Conservation (phyloP, 495 filamentous ascomycete species). For the Parmelia sp. region DNA sequence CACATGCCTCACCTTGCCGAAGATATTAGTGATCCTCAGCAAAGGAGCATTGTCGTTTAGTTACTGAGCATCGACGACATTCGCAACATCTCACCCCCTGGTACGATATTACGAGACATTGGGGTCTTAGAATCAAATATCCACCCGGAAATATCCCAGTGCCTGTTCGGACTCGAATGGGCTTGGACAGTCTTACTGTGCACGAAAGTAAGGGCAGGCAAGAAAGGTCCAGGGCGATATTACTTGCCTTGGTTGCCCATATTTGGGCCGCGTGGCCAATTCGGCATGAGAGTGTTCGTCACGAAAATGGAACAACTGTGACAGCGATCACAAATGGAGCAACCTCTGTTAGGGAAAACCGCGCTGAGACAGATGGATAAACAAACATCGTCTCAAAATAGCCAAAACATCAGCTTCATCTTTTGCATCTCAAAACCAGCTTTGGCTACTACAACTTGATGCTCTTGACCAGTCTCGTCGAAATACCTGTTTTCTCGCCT, state of each 20-base stretch:
- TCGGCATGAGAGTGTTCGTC: background rate
- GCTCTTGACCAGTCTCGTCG: slow-evolving; percentile 87
- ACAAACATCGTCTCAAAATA: background rate
- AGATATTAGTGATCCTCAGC: background rate
- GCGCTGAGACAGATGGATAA: background rate
- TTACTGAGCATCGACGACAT: background rate
- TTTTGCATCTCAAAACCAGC: too few species aligned
- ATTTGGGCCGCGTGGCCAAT: background rate
- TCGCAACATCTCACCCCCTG: background rate
- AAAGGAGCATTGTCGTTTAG: background rate
- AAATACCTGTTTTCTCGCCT: slow-evolving; percentile 93
- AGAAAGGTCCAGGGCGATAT: background rate
- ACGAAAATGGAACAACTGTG: background rate
- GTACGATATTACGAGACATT: background rate
- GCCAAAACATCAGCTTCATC: background rate
- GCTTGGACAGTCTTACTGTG: background rate
- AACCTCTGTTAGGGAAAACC: too few species aligned
- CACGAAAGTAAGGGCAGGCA: background rate
- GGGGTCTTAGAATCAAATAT: too few species aligned
- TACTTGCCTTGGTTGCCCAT: background rate
- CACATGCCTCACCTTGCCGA: background rate
- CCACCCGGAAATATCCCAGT: background rate
- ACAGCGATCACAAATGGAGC: background rate
- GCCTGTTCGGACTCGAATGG: background rate
- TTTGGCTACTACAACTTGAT: slow-evolving; percentile 58